Conservation (phyloP, 148 eudicot species). For the Mesembryanthemum crystallinum region DNA sequence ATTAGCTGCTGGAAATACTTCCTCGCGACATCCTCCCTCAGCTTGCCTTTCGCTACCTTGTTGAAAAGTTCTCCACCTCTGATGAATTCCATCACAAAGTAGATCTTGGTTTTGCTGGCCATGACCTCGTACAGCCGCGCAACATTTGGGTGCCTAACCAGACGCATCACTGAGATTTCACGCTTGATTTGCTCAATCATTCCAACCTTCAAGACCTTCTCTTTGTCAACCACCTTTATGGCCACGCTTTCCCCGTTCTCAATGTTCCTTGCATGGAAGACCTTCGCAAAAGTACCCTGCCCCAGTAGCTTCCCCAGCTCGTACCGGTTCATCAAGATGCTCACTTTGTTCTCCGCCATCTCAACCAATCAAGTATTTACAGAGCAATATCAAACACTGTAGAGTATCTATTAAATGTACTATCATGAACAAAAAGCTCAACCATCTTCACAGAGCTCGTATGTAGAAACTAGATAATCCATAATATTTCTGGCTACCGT, state of each 20-base stretch:
- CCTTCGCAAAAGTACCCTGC: conserved; percentile 60
- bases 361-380: background rate
- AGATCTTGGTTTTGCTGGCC: conserved; percentile 48
- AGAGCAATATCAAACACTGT: conserved; percentile 3
- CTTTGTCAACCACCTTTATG: conserved; percentile 46
- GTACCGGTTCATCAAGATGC: conserved; percentile 37
- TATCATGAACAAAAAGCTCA: conserved; percentile 28
- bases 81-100: conserved; percentile 49
- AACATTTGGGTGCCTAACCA: conserved; percentile 45
- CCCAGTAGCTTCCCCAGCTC: conserved; percentile 48
- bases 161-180: conserved; percentile 53
- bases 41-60: conserved; percentile 45
- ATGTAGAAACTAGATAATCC: conserved; percentile 37
- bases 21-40: conserved; percentile 39
- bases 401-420: conserved; percentile 5
- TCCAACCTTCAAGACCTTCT: conserved; percentile 42
- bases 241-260: conserved; percentile 40
- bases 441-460: conserved; percentile 70
- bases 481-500: conserved; percentile 27
- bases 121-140: conserved; percentile 49
- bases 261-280: conserved; percentile 43
- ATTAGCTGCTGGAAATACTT: conserved; percentile 49
- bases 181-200: conserved; percentile 51
- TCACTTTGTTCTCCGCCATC: conserved; percentile 33
- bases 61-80: conserved; percentile 47